Conservation (phyloP, 176 grass and related monocot species). For the Urochloa ruziziensis region DNA sequence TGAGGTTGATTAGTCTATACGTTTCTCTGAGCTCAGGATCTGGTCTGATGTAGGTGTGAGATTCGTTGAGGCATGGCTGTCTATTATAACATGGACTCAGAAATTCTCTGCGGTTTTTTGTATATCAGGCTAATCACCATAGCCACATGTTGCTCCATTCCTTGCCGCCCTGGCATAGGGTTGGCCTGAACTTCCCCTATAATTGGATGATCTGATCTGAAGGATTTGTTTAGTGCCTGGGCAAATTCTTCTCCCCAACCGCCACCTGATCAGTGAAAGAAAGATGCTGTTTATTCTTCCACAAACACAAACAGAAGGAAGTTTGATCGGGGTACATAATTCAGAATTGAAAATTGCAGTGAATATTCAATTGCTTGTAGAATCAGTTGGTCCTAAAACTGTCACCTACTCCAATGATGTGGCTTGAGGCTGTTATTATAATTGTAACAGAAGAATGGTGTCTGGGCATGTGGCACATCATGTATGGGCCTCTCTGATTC, state of each 20-base stretch:
- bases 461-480: background rate
- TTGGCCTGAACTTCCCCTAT: background rate
- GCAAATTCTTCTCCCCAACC: slow-evolving; percentile 45
- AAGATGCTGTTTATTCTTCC: background rate
- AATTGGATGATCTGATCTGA: background rate
- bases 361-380: slow-evolving; percentile 13
- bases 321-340: background rate
- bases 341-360: slow-evolving; percentile 10
- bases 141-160: slow-evolving; percentile 25
- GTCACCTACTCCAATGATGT: slow-evolving; percentile 38
- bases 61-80: slow-evolving; percentile 28
- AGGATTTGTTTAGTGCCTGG: slow-evolving; percentile 29
- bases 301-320: slow-evolving; percentile 15
- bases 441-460: background rate
- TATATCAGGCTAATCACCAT: background rate
- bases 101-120: slow-evolving; percentile 31
- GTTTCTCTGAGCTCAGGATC: slow-evolving; percentile 2
- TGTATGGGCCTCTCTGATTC: background rate
- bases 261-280: background rate
- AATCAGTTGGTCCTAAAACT: slow-evolving; percentile 33
- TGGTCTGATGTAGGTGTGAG: slow-evolving; percentile 19
- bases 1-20: slow-evolving; percentile 16
- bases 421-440: background rate
- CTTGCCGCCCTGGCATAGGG: slow-evolving; percentile 36
- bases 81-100: background rate